These are phyloP conservation scores for Luffa aegyptiaca DNA, from an alignment of 306 rosid species.

Conservation along the genomic window DNA sequence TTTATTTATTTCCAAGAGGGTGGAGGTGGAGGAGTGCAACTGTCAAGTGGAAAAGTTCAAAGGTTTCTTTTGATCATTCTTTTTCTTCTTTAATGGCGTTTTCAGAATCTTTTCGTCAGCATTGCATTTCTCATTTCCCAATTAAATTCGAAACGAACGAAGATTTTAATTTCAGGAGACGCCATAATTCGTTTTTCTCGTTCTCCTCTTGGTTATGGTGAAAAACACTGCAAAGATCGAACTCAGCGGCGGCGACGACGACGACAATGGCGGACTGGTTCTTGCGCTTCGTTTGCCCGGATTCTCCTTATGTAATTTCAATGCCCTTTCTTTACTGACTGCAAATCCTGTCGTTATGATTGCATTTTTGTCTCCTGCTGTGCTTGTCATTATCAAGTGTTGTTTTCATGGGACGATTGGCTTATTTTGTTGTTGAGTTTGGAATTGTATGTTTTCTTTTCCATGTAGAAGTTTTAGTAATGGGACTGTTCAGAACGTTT, in stretches of 20 bases:
- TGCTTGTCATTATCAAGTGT: not conserved
- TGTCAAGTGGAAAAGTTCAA: not conserved
- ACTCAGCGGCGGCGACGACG: not conserved
- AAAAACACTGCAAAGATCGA: not conserved
- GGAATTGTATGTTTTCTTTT: not conserved
- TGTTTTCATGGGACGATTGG: not conserved
- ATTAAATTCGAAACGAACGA: not conserved
- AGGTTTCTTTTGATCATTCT: not conserved
- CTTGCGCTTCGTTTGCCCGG: not conserved
- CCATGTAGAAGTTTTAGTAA: not conserved
- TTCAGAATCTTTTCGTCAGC: not conserved
- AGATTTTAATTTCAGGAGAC: not conserved
- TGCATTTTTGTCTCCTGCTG: not conserved
- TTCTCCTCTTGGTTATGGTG: not conserved
- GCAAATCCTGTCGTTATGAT: not conserved
- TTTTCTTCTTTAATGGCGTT: not conserved
- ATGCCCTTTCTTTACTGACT: not conserved
- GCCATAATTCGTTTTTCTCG: not conserved
- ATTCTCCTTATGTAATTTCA: not conserved
- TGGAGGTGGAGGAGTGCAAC: not conserved
- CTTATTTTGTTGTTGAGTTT: not conserved
- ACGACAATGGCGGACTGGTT: slow-evolving; percentile 1
- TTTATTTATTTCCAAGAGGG: not conserved
- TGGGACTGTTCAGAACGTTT: not conserved
- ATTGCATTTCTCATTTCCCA: not conserved